These are phyloP conservation scores for Ulota crispa DNA, from an alignment of 225 moss, liverwort and hornwort genomes.

Conservation along the genomic window DNA sequence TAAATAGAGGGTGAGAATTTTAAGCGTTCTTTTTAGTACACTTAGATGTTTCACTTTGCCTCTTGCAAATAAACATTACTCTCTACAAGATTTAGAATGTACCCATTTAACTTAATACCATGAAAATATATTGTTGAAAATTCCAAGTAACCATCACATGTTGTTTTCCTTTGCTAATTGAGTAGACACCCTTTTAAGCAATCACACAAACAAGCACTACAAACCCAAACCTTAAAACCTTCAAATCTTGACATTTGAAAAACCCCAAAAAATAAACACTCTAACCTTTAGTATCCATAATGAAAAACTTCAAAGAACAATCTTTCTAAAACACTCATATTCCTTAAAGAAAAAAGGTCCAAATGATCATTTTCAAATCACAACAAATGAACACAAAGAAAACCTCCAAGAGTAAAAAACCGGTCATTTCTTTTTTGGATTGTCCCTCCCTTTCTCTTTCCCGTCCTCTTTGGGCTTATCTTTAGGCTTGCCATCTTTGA, in stretches of 20 bases:
- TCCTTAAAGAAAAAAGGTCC: too few relatives aligned
- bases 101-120: neutral
- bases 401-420: neutral
- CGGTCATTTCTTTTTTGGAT: conserved; percentile 14
- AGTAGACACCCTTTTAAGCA: neutral
- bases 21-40: neutral
- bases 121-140: neutral
- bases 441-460: conserved; percentile 13
- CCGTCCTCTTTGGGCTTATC: conserved; percentile 7
- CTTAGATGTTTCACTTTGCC: too few relatives aligned
- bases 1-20: neutral
- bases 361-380: neutral
- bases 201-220: rapidly evolving
- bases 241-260: rapidly evolving
- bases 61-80: too few relatives aligned
- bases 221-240: neutral
- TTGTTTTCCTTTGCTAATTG: neutral
- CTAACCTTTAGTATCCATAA: rapidly evolving
- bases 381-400: too few relatives aligned
- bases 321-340: neutral
- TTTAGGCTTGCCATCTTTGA: neutral
- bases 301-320: neutral
- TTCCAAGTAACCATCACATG: neutral
- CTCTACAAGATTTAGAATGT: neutral
- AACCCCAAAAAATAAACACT: rapidly evolving